A percentile compares a stretch with the other conserved stretches of the same genome.
These are phyloP conservation scores for Coprinellus aureogranulatus DNA, from an alignment of 768 basidiomycete genomes.

Conservation along the genomic window DNA sequence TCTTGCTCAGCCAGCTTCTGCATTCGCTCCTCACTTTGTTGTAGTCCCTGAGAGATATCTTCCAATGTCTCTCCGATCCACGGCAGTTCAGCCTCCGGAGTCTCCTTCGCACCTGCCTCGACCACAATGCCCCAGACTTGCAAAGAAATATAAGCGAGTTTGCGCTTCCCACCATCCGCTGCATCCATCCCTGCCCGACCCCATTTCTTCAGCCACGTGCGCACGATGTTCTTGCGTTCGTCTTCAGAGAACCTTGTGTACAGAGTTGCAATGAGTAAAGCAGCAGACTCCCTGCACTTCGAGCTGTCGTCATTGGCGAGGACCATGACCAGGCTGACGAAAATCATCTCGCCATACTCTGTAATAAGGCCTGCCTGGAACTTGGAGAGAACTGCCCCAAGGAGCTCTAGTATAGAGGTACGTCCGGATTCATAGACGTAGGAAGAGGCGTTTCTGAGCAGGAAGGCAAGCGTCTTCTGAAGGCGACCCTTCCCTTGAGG, in stretches of 20 bases:
- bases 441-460: conserved; percentile 81
- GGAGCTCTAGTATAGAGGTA: conserved; percentile 88
- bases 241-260: conserved; percentile 61
- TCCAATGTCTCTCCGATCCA: conserved; percentile 64
- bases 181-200: conserved; percentile 59
- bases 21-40: conserved; percentile 31
- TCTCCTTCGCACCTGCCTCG: conserved; percentile 57
- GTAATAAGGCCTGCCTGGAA: conserved; percentile 71
- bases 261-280: conserved; percentile 75
- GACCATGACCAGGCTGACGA: conserved; percentile 88
- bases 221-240: conserved; percentile 50
- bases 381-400: conserved; percentile 81
- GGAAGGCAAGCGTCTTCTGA: conserved; percentile 82
- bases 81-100: conserved; percentile 40
- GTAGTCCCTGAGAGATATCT: conserved; percentile 52
- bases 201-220: conserved; percentile 81
- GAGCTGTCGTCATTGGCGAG: conserved; percentile 92
- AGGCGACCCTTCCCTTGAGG: conserved; percentile 93
- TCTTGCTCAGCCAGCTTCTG: conserved; percentile 38
- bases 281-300: conserved; percentile 86
- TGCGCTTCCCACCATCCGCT: conserved; percentile 7
- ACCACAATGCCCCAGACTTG: conserved; percentile 83
- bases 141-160: conserved; percentile 66
- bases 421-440: conserved; percentile 90
- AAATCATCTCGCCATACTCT: conserved; percentile 86